phyloP scores from a whole-genome alignment of 306 rosid genomes.

The Notholithocarpus densiflorus region DNA sequence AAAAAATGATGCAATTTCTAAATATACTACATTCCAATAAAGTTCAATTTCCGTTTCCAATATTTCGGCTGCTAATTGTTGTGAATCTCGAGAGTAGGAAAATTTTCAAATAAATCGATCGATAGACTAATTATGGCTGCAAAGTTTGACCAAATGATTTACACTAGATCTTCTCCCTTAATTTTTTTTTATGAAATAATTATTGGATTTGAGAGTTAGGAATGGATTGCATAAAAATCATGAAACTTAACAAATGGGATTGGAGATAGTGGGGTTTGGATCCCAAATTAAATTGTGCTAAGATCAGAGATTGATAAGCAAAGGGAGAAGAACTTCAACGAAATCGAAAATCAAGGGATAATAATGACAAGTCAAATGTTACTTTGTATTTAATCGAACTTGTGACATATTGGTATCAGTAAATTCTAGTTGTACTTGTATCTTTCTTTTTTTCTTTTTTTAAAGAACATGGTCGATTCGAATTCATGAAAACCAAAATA shows the following conservation, averaged over 20 bases:
- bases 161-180: not conserved
- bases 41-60: not conserved
- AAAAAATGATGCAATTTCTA: too few species aligned
- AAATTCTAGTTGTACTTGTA: not conserved
- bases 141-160: not conserved
- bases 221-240: not conserved
- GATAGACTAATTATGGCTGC: not conserved
- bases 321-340: conserved; percentile 7
- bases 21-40: too few species aligned
- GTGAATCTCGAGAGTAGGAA: not conserved
- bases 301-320: conserved; percentile 10
- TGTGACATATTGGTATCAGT: not conserved
- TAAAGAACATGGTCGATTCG: not conserved
- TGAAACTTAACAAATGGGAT: not conserved
- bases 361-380: conserved; percentile 8
- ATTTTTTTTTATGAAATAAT: not conserved
- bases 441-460: too few species aligned
- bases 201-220: not conserved
- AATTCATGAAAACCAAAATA: conserved; percentile 1
- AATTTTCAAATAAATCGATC: not conserved
- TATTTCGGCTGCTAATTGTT: conserved; percentile 5
- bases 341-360: conserved; percentile 1
- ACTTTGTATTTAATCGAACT: conserved; percentile 8
- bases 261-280: not conserved
- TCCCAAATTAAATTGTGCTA: not conserved